Percentiles rank a stretch among this genome's conserved stretches.
Evolutionary conservation across 208 protist species (phyloP).

Genomic region (Angomonas desouzai): DNA sequence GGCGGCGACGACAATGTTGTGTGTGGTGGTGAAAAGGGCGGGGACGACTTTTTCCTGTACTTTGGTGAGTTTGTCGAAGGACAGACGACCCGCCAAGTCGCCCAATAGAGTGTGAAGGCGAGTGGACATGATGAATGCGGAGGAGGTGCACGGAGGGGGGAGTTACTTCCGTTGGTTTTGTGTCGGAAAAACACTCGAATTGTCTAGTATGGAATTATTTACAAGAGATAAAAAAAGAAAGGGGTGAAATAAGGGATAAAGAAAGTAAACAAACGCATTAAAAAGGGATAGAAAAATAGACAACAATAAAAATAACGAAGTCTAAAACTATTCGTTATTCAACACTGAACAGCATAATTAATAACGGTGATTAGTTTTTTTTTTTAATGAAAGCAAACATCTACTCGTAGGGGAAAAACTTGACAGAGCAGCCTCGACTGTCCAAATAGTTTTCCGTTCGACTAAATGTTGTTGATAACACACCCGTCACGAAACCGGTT

Average conservation of each 20-base stretch:
- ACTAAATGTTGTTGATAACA: constrained; percentile 54
- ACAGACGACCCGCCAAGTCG: constrained; percentile 38
- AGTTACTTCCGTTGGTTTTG: too few relatives aligned
- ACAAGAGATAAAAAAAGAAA: constrained; percentile 8
- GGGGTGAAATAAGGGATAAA: constrained; percentile 12
- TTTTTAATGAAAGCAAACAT: not conserved
- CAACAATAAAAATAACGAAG: constrained; percentile 1
- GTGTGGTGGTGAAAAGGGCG: constrained; percentile 34
- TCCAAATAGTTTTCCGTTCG: constrained; percentile 40
- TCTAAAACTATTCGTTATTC: constrained; percentile 5
- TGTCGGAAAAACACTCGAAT: not conserved
- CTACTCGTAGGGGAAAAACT: constrained; percentile 41
- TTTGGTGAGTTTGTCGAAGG: constrained; percentile 48
- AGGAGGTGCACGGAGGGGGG: not conserved
- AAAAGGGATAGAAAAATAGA: constrained; percentile 8
- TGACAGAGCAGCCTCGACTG: constrained; percentile 51
- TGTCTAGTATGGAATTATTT: not conserved
- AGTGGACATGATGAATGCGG: not conserved
- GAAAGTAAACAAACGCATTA: not conserved
- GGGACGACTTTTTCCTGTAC: constrained; percentile 76
- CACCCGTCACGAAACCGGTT: constrained; percentile 22
- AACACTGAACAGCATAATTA: constrained; percentile 2
- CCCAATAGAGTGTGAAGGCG: constrained; percentile 28
- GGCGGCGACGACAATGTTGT: constrained; percentile 76
- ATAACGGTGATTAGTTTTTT: too few relatives aligned